A percentile compares a stretch with the other conserved stretches of the same genome.
phyloP scores from a whole-genome alignment of 768 basidiomycete species.

The Podaxis rugospora region DNA sequence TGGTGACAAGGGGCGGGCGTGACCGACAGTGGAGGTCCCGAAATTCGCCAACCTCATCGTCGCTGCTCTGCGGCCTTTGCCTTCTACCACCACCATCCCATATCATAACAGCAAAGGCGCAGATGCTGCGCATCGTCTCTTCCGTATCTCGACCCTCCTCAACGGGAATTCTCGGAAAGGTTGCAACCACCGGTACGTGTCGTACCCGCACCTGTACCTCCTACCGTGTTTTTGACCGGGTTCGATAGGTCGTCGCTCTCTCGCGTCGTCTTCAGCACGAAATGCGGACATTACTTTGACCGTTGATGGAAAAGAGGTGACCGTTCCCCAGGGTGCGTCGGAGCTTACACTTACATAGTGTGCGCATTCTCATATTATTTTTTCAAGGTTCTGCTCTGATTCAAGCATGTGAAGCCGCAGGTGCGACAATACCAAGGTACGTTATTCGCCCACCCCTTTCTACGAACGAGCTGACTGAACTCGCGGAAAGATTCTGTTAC shows the following conservation, averaged over 20 bases:
- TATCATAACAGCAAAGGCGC: slow-evolving; percentile 17
- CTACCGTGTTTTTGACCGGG: slow-evolving; percentile 5
- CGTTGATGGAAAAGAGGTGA: slow-evolving; percentile 96
- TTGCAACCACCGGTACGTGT: slow-evolving; percentile 27
- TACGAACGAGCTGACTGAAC: slow-evolving; percentile 16
- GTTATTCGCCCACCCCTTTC: slow-evolving; percentile 14
- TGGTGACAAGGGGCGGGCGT: slow-evolving; percentile 24
- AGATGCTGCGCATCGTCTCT: slow-evolving; percentile 69
- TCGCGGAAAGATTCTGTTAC: slow-evolving; percentile 63
- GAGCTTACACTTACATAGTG: background rate
- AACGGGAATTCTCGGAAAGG: slow-evolving; percentile 68
- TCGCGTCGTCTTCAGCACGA: slow-evolving; percentile 62
- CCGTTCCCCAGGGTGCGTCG: slow-evolving; percentile 86
- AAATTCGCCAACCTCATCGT: slow-evolving; percentile 24
- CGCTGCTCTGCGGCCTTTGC: slow-evolving; percentile 28
- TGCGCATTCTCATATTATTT: background rate
- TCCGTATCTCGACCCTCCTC: slow-evolving; percentile 55
- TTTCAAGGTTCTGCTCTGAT: slow-evolving; percentile 84
- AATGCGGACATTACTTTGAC: slow-evolving; percentile 86
- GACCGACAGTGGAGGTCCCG: slow-evolving; percentile 34
- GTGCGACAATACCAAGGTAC: slow-evolving; percentile 75
- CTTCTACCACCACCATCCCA: slow-evolving; percentile 22
- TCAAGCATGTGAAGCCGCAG: slow-evolving; percentile 92
- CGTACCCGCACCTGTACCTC: background rate
- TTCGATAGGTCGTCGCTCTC: slow-evolving; percentile 48